Percentiles rank a stretch among this genome's conserved stretches.
These are phyloP conservation scores for Dryas drummondii DNA, from an alignment of 306 rosid species.

Conservation along the genomic window DNA sequence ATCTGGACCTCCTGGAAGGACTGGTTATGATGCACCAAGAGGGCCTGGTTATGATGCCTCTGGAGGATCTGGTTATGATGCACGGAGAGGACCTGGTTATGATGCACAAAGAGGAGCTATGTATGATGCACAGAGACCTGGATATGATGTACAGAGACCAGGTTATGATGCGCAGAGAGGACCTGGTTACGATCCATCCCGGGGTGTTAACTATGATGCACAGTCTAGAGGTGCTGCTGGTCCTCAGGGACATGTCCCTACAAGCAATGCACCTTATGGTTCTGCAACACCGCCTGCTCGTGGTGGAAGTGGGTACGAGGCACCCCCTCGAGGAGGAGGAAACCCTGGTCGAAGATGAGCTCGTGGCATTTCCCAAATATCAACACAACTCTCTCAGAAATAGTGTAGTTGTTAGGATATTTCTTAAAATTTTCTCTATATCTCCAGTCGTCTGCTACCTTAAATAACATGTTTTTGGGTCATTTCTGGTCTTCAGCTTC, in stretches of 20 bases:
- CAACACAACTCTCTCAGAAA: background rate
- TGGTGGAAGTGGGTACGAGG: constrained; percentile 52
- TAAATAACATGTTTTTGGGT: background rate
- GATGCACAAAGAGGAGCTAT: constrained; percentile 50
- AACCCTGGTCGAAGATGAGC: constrained; percentile 69
- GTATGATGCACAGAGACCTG: constrained; percentile 57
- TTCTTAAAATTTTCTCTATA: background rate
- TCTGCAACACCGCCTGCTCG: constrained; percentile 67
- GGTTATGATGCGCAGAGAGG: constrained; percentile 58
- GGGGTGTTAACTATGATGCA: constrained; percentile 54
- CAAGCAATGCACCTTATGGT: constrained; percentile 53
- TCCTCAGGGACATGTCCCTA: constrained; percentile 53
- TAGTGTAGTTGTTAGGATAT: background rate
- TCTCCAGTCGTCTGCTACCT: background rate
- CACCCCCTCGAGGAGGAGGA: constrained; percentile 58
- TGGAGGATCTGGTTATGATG: constrained; percentile 38
- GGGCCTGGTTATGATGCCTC: constrained; percentile 26
- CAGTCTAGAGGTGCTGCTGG: constrained; percentile 64
- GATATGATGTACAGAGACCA: constrained; percentile 50
- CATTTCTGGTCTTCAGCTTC: constrained; percentile 1
- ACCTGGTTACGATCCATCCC: constrained; percentile 47
- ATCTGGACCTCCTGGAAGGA: constrained; percentile 44
- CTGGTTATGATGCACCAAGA: constrained; percentile 30
- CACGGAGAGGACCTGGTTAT: constrained; percentile 51
- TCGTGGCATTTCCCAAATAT: constrained; percentile 3